Base-by-base conservation (phyloP, 805 yeast genomes). In the Lachancea meyersii region DNA sequence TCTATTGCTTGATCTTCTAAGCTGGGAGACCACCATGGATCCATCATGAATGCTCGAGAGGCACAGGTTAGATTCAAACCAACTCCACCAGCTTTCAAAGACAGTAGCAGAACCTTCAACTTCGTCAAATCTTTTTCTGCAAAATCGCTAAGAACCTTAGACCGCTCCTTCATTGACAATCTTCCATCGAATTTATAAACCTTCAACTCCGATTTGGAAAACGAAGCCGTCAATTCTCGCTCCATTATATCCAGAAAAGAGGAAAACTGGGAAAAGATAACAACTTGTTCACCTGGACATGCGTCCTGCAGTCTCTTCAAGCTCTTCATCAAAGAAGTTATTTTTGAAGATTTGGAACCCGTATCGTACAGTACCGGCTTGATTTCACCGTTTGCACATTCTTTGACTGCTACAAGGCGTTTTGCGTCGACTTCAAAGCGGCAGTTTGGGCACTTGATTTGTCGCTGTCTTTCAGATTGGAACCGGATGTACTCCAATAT, bases 1-100 rank as follows among this genome's bases (percentile, higher is more conserved):
- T 91, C 98, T 68, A 93, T 97, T 1, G 97, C 97, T 70, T 91
- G 98, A 39, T 85, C 86, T 54, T 87, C 96, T 41, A 82, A 78
- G 38, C 95, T 86, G 35, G 86, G 94, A 23, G 93, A 85, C 97
- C 97, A 89, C 93, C 96, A 89, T 0, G 97, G 96, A 55, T 89
- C 97, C 86, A 91, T 82, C 76, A 89, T 72, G 52, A 80, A 87
- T 2, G 94, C 97, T 27, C 76, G 72, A 0, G 86, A 82, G 0
- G 97, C 95, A 39, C 81, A 77, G 0, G 95, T 89, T 47, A 89
- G 67, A 56, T 89, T 89, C 48, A 89, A 69, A 0, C 97, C 97
- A 10, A 88, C 96, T 6, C 97, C 97, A 19, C 97, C 97, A 0
- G 96, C 95, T 60, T 87, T 89, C 48, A 88, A 65, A 6, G 95